Evolutionary conservation across 371 early-diverging fungal species (phyloP).

Genomic region (Lichtheimia ornata): DNA sequence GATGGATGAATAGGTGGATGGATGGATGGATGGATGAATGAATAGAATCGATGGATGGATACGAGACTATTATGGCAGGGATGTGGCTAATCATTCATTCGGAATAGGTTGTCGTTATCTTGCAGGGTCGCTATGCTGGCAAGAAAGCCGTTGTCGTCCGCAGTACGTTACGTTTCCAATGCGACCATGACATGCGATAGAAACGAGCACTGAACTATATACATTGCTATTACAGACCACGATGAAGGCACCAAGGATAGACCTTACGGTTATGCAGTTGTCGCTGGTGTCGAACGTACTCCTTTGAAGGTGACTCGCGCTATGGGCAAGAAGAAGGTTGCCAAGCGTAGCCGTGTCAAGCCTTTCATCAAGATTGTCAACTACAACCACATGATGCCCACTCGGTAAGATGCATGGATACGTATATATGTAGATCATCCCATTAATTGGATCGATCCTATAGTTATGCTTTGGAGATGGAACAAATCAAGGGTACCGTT

Average conservation of each 20-base stretch:
- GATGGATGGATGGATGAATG: constrained; percentile 26
- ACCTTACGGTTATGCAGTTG: constrained; percentile 96
- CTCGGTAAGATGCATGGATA: constrained; percentile 64
- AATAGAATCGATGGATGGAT: background rate
- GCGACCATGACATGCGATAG: background rate
- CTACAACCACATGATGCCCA: constrained; percentile 99
- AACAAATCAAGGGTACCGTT: constrained; percentile 85
- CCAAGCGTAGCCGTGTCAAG: constrained; percentile 96
- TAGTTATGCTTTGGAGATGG: constrained; percentile 83
- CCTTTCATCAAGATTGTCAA: constrained; percentile 98
- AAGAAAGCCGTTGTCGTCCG: constrained; percentile 99
- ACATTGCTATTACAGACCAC: constrained; percentile 49
- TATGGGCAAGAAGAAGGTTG: constrained; percentile 94
- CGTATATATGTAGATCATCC: background rate
- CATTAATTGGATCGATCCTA: background rate
- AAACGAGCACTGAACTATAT: background rate
- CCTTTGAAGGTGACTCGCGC: constrained; percentile 94
- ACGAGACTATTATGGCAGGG: constrained; percentile 1
- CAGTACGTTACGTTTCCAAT: constrained; percentile 63
- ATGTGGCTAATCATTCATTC: constrained; percentile 5
- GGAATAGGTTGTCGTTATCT: constrained; percentile 91
- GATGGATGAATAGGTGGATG: constrained; percentile 24
- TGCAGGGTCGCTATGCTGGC: constrained; percentile 97
- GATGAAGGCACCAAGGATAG: constrained; percentile 91
- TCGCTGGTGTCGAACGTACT: constrained; percentile 96